phyloP scores from a whole-genome alignment of 2,329 filamentous ascomycete species.

The Hypoxylon sp. region DNA sequence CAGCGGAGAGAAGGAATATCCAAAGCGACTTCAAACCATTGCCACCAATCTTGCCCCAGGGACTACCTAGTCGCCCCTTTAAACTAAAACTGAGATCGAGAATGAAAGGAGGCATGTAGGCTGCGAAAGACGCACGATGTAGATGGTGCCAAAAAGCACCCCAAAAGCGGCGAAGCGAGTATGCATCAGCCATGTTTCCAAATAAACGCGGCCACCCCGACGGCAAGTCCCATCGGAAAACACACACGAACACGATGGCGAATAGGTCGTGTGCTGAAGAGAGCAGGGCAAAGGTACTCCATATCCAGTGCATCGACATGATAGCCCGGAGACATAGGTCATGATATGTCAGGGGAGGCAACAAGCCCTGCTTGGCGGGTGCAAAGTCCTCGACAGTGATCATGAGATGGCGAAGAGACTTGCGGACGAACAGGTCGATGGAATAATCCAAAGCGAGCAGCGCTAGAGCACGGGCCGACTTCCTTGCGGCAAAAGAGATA shows the following conservation, averaged over 20 bases:
- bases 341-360: not conserved
- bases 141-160: slow-evolving; percentile 38
- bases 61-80: not conserved
- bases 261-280: slow-evolving; percentile 21
- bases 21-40: slow-evolving; percentile 2
- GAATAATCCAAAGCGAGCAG: not conserved
- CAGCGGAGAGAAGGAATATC: slow-evolving; percentile 16
- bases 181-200: slow-evolving; percentile 27
- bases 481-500: not conserved
- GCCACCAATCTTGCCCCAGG: not conserved
- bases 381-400: slow-evolving; percentile 5
- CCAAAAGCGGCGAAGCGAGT: slow-evolving; percentile 39
- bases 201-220: slow-evolving; percentile 38
- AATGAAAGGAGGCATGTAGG: slow-evolving; percentile 4
- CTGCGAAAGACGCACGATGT: slow-evolving; percentile 8
- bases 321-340: not conserved
- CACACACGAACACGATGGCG: slow-evolving; percentile 31
- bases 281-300: slow-evolving; percentile 25
- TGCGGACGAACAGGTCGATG: not conserved
- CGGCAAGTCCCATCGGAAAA: slow-evolving; percentile 32
- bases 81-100: not conserved
- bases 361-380: slow-evolving; percentile 7
- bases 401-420: not conserved
- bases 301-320: slow-evolving; percentile 27
- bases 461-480: not conserved